These are phyloP conservation scores for Helicocarpus griseus DNA, from an alignment of 2,329 filamentous ascomycete species.

Conservation along the genomic window DNA sequence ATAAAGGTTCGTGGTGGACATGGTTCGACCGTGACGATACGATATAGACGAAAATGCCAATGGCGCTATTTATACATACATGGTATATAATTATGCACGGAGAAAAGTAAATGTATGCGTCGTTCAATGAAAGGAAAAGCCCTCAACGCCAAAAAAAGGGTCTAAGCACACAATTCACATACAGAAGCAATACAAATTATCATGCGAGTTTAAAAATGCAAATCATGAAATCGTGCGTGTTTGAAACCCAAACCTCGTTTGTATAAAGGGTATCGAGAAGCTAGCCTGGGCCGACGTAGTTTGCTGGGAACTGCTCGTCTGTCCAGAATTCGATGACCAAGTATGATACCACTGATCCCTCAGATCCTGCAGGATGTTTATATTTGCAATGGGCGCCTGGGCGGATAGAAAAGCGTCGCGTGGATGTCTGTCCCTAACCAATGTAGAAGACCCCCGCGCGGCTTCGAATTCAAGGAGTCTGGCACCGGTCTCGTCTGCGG, in stretches of 20 bases:
- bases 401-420: constrained; percentile 30
- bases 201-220: background rate
- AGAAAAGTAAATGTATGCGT: background rate
- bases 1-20: background rate
- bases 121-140: background rate
- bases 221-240: constrained; percentile 11
- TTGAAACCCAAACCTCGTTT: constrained; percentile 29
- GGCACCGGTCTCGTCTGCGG: constrained; percentile 14
- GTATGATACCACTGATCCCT: constrained; percentile 31
- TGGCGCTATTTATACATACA: background rate
- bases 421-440: constrained; percentile 19
- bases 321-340: constrained; percentile 14
- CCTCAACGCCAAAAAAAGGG: background rate
- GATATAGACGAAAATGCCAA: background rate
- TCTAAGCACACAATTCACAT: background rate
- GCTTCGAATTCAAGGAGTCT: constrained; percentile 28
- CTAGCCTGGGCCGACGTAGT: constrained; percentile 21
- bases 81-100: background rate
- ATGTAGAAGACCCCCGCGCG: background rate
- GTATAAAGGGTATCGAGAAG: constrained; percentile 26
- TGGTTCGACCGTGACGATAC: too few species aligned
- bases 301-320: constrained; percentile 12
- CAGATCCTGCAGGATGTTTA: constrained; percentile 26
- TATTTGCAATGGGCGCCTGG: constrained; percentile 28
- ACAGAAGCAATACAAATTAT: too few species aligned